phyloP scores from a whole-genome alignment of 176 grass and related monocot genomes.

The Themeda triandra region DNA sequence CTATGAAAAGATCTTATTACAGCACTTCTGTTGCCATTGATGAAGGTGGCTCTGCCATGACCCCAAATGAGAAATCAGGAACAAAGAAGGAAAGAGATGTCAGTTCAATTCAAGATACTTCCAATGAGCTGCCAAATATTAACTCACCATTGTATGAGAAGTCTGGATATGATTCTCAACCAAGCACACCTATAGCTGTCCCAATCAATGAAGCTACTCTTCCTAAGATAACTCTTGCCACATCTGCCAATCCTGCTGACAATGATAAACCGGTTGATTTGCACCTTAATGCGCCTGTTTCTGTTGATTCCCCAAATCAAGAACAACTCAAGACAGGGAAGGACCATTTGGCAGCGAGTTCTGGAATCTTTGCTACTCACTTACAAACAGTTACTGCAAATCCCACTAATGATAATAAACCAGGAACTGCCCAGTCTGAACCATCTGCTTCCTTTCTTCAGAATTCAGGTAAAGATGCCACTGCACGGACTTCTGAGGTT shows the following conservation, averaged over 20 bases:
- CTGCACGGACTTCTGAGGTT: constrained; percentile 8
- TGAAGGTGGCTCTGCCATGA: constrained; percentile 17
- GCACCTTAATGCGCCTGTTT: background rate
- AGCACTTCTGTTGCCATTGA: constrained; percentile 13
- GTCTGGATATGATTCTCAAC: constrained; percentile 47
- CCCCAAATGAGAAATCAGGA: constrained; percentile 30
- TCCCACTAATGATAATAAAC: constrained; percentile 29
- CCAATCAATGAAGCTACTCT: constrained; percentile 41
- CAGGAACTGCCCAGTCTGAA: constrained; percentile 14
- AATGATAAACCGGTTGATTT: constrained; percentile 32
- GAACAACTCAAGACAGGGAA: constrained; percentile 34
- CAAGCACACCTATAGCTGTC: constrained; percentile 52
- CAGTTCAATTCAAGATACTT: constrained; percentile 35
- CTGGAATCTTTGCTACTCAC: constrained; percentile 1
- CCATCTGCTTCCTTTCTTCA: constrained; percentile 24
- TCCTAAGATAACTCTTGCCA: constrained; percentile 35
- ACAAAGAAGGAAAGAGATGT: constrained; percentile 28
- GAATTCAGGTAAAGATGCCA: constrained; percentile 32
- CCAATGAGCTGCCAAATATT: constrained; percentile 42
- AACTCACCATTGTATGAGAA: constrained; percentile 40
- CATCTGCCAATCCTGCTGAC: constrained; percentile 14
- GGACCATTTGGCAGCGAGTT: constrained; percentile 23
- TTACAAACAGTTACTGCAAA: constrained; percentile 21
- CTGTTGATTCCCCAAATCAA: constrained; percentile 37
- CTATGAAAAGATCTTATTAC: constrained; percentile 40